phyloP scores from a whole-genome alignment of 371 early-diverging fungal species.

The Aphelidium insulamus region DNA sequence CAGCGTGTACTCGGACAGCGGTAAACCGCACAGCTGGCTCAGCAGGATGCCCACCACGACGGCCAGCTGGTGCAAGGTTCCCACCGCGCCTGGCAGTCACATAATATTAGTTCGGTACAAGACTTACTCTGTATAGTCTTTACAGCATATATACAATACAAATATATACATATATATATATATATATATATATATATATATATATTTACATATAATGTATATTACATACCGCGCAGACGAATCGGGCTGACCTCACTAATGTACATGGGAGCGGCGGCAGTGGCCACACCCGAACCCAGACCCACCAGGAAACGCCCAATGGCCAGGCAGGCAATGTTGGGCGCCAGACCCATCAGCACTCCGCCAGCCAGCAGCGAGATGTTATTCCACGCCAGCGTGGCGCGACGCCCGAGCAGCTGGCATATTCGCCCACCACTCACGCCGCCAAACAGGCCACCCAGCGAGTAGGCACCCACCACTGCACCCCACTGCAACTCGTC shows the following conservation, averaged over 20 bases:
- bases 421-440: slow-evolving; percentile 41
- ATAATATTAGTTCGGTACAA: too few species aligned
- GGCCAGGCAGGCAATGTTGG: slow-evolving; percentile 20
- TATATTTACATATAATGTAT: background rate
- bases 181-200: too few species aligned
- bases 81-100: too few species aligned
- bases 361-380: slow-evolving; percentile 33
- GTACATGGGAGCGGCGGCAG: slow-evolving; percentile 68
- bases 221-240: slow-evolving; percentile 38
- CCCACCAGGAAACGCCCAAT: slow-evolving; percentile 66
- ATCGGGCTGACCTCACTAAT: slow-evolving; percentile 61
- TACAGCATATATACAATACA: too few species aligned
- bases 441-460: slow-evolving; percentile 65
- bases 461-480: slow-evolving; percentile 39
- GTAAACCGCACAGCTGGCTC: slow-evolving; percentile 34
- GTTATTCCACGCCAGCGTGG: slow-evolving; percentile 39
- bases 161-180: too few species aligned
- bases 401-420: slow-evolving; percentile 47
- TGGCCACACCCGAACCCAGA: slow-evolving; percentile 53
- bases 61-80: slow-evolving; percentile 63
- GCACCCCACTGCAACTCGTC: slow-evolving; percentile 39
- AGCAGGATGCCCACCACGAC: slow-evolving; percentile 59
- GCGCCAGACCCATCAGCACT: slow-evolving; percentile 32
- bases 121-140: too few species aligned
- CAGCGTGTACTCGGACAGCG: slow-evolving; percentile 23